Evolutionary conservation across 2,329 filamentous ascomycete genomes (phyloP), one percentile per base, ranked within the genome.

Genomic region (Fusarium luffae): DNA sequence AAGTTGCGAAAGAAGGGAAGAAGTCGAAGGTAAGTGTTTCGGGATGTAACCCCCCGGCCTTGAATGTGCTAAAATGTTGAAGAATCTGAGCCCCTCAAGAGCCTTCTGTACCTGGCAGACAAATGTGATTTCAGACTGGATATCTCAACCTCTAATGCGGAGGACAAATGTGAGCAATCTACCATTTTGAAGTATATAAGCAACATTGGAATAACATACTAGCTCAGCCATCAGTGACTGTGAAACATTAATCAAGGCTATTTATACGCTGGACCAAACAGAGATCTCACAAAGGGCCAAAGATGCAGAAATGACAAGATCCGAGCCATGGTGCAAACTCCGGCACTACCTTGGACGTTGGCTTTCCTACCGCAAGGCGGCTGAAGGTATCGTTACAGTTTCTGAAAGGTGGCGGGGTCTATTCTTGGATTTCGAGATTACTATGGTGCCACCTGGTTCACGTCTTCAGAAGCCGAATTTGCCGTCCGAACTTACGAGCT

Each of bases 351-450:
- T 75, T 8, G 75, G 73, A 2, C 72, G 76, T 0, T 65, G 74
- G n/a, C 56, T 68, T 6, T 73, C 75, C 0, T 77, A 75, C 42
- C 65, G 66, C 4, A 62, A 64, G 8, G 75, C 74, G 3, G 49
- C 71, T 5, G 48, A 67, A 1, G 48, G 60, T 25, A 59, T 77
- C 0, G 41, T 69, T 7, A 16, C 37, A 5, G 59, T 69, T 3
- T 23, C 58, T 2, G 57, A 30, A 2, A 42, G 19, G 7, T 78
- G 77, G 67, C 74, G 71, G 0, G 30, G 46, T 0, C 58, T 79
- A 6, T 79, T 79, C 19, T 16, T 67, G 18, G 64, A 75, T 30
- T 73, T 77, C 28, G 47, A 65, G 11, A 62, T 80, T 2, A 66
- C 41, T 1, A 54, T 30, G 16, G 41, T 80, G 1, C 63, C 68